Percentiles rank a stretch among this genome's conserved stretches.
Conservation (phyloP, 2,329 filamentous ascomycete species). For the Truncatella angustata region DNA sequence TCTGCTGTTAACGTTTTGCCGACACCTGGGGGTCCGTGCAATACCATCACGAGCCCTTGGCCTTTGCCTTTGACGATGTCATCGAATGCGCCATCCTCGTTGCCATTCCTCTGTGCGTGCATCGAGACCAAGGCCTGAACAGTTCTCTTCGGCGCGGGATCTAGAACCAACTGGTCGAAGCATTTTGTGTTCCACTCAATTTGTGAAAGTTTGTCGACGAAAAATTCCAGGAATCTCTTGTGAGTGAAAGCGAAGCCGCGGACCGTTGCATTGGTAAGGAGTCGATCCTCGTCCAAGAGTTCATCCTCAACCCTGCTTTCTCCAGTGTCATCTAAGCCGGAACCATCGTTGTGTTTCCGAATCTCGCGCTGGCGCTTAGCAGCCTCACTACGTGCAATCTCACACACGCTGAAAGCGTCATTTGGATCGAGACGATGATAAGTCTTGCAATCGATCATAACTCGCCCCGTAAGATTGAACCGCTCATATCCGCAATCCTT, state of each 20-base stretch:
- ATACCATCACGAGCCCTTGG: slow-evolving; percentile 42
- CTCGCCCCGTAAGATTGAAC: slow-evolving; percentile 28
- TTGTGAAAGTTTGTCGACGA: slow-evolving; percentile 7
- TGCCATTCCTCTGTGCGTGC: slow-evolving; percentile 13
- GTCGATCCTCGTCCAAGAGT: slow-evolving; percentile 25
- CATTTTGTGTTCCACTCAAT: slow-evolving; percentile 19
- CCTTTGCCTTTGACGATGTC: slow-evolving; percentile 17
- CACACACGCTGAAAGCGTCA: slow-evolving; percentile 19
- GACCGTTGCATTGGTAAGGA: slow-evolving; percentile 24
- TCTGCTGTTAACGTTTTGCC: slow-evolving; percentile 38
- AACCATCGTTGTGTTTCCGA: slow-evolving; percentile 8
- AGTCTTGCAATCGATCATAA: slow-evolving; percentile 35
- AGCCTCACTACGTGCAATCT: slow-evolving; percentile 14
- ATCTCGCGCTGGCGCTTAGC: slow-evolving; percentile 16
- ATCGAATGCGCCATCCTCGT: slow-evolving; percentile 15
- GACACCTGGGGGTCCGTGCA: slow-evolving; percentile 44
- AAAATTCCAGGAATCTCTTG: slow-evolving; percentile 30
- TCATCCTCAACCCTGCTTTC: slow-evolving; percentile 15
- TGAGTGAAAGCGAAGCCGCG: slow-evolving; percentile 29
- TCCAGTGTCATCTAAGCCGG: slow-evolving; percentile 20
- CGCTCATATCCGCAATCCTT: slow-evolving; percentile 14
- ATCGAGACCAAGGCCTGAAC: slow-evolving; percentile 18
- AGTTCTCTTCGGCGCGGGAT: slow-evolving; percentile 16
- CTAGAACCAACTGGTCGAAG: slow-evolving; percentile 20
- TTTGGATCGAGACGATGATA: slow-evolving; percentile 29